Evolutionary conservation across 1,284 basidiomycete genomes (phyloP), one percentile per base, ranked within the genome.

Genomic region (Sphaerobolus stellatus): DNA sequence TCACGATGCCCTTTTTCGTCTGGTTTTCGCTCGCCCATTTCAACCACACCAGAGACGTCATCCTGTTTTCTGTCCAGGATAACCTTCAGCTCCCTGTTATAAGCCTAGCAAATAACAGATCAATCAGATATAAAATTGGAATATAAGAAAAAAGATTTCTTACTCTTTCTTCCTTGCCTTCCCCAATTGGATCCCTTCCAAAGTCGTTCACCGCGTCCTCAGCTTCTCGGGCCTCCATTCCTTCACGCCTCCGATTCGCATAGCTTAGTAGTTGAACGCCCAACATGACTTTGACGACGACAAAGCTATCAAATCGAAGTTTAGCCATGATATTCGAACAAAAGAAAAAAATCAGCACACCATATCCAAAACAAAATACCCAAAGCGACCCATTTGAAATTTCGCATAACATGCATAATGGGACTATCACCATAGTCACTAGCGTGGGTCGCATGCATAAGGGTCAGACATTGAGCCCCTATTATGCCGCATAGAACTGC

Each of bases 401-500:
- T 70, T 68, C 73, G 41, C 72, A 72, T 74, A 77, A 79, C 33
- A 73, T 70, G 38, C 69, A 70, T 25, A 68, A 68, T 43, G 22
- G 74, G 71, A 50, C 66, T 62, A 20, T 61, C 25, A 53, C 62
- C 57, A 59, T 67, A 54, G 45, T 62, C 56, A 57, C 38, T 29
- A 45, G 31, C 16, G 56, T 43, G 22, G 50, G 56, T 46, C 40
- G 50, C 52, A 44, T 74, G 69, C 50, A 88, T 72, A 5, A 88
- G 72, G 20, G 76, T 80, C 41, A 94, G 70, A 4, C 91, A 92
- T 67, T 98, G 96, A 5, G 86, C 81, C 30, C 88, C 85, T 30
- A 99, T 86, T 28, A 98, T 82, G 56, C 98, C 83, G n/a, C 90
- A 86, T 8, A 99, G 79, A 25, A 94, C 94, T 0, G 94, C 92